phyloP scores from a whole-genome alignment of 805 yeast genomes.

The Suhomyces prunicola region DNA sequence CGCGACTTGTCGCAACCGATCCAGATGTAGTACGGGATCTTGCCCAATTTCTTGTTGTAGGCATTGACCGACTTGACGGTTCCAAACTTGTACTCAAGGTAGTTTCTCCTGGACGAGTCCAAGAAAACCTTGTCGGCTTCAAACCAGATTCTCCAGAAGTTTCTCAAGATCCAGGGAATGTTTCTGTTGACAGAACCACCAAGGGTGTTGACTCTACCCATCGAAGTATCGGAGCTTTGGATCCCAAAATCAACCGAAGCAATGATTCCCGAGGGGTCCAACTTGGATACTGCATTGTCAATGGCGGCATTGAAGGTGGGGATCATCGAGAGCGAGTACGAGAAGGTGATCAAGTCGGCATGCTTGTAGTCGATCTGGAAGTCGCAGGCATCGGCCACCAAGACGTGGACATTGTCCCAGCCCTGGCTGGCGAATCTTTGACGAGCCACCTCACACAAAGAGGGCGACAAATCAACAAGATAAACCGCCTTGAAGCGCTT shows the following conservation, averaged over 20 bases:
- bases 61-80: constrained; percentile 72
- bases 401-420: constrained; percentile 59
- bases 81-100: constrained; percentile 78
- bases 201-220: constrained; percentile 68
- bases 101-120: constrained; percentile 79
- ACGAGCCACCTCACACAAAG: constrained; percentile 69
- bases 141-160: constrained; percentile 87
- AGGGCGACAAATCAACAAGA: constrained; percentile 73
- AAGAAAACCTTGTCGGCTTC: constrained; percentile 78
- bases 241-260: constrained; percentile 81
- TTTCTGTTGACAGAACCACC: constrained; percentile 74
- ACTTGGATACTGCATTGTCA: constrained; percentile 56
- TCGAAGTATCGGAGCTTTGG: constrained; percentile 59
- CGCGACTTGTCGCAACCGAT: constrained; percentile 52
- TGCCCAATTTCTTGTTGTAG: constrained; percentile 63
- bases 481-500: constrained; percentile 60
- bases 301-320: constrained; percentile 78
- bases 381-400: constrained; percentile 73
- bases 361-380: constrained; percentile 46
- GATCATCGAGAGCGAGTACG: constrained; percentile 82
- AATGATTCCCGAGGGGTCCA: constrained; percentile 59
- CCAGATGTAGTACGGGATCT: constrained; percentile 83
- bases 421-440: constrained; percentile 45
- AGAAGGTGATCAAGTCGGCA: constrained; percentile 76
- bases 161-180: constrained; percentile 72